phyloP scores from a whole-genome alignment of 2,329 filamentous ascomycete genomes.

The Curvularia sp. region DNA sequence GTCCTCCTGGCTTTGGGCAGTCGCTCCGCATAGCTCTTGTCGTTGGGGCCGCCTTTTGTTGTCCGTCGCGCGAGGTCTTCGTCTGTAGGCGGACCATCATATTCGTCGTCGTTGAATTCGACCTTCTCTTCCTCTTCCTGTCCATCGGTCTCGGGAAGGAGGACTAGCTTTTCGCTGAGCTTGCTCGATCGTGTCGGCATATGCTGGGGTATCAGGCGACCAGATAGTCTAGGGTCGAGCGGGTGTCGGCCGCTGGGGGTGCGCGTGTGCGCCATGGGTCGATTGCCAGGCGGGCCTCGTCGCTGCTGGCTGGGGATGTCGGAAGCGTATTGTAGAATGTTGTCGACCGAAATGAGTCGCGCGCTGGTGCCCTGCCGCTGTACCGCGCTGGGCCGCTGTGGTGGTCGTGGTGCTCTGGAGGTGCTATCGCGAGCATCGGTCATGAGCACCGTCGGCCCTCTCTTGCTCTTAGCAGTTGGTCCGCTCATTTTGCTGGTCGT shows the following conservation, averaged over 20 bases:
- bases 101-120: conserved; percentile 63
- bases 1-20: conserved; percentile 86
- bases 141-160: conserved; percentile 81
- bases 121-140: conserved; percentile 62
- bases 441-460: conserved; percentile 55
- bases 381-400: conserved; percentile 28
- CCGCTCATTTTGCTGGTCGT: conserved; percentile 39
- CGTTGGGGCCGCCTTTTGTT: conserved; percentile 67
- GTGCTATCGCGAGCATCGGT: conserved; percentile 63
- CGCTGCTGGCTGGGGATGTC: conserved; percentile 96
- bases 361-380: conserved; percentile 47
- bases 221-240: conserved; percentile 62
- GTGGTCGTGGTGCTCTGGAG: conserved; percentile 39
- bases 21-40: conserved; percentile 94
- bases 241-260: conserved; percentile 61
- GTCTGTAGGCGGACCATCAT: conserved; percentile 69
- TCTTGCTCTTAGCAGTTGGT: conserved; percentile 48
- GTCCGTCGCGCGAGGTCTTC: conserved; percentile 70
- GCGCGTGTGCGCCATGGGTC: conserved; percentile 57
- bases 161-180: conserved; percentile 94
- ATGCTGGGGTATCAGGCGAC: conserved; percentile 64
- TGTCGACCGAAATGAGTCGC: conserved; percentile 86
- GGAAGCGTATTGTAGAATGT: conserved; percentile 89
- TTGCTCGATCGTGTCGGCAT: conserved; percentile 90
- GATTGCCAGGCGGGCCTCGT: conserved; percentile 69